phyloP scores from a whole-genome alignment of 176 grass and related monocot genomes.

The Bothriochloa decipiens region DNA sequence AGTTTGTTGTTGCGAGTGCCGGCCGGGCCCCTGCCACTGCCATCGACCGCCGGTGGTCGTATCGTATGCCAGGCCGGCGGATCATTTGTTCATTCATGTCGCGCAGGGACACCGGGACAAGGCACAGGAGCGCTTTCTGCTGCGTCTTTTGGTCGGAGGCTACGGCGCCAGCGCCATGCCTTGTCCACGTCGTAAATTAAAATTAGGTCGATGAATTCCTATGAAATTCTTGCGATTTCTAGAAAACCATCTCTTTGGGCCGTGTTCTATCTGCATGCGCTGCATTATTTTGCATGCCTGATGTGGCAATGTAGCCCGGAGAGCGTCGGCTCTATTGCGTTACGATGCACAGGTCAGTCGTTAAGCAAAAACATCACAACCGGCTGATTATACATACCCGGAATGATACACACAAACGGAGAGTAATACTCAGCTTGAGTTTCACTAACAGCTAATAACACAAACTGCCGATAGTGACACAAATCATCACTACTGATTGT shows the following conservation, averaged over 20 bases:
- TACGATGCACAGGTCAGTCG: neutral
- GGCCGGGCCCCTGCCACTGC: neutral
- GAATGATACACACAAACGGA: neutral
- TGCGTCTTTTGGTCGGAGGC: slow-evolving; percentile 23
- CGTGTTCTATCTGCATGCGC: no score
- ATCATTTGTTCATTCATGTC: neutral
- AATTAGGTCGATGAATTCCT: neutral
- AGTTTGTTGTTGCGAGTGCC: neutral
- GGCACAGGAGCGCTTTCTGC: neutral
- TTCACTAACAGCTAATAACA: neutral
- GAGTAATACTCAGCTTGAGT: neutral
- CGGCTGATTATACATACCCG: neutral
- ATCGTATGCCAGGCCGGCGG: neutral
- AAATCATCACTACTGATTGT: neutral
- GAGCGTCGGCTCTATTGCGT: no score
- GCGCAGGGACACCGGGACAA: neutral
- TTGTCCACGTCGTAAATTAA: slow-evolving; percentile 5
- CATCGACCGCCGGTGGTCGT: neutral
- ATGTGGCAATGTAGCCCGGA: no score
- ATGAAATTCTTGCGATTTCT: neutral
- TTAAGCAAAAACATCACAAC: neutral
- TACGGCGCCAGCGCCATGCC: neutral
- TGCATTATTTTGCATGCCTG: neutral
- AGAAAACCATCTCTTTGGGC: neutral
- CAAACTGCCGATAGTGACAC: neutral